Conservation (phyloP, 2,329 filamentous ascomycete species). For the Dryadomyces sulphureus region DNA sequence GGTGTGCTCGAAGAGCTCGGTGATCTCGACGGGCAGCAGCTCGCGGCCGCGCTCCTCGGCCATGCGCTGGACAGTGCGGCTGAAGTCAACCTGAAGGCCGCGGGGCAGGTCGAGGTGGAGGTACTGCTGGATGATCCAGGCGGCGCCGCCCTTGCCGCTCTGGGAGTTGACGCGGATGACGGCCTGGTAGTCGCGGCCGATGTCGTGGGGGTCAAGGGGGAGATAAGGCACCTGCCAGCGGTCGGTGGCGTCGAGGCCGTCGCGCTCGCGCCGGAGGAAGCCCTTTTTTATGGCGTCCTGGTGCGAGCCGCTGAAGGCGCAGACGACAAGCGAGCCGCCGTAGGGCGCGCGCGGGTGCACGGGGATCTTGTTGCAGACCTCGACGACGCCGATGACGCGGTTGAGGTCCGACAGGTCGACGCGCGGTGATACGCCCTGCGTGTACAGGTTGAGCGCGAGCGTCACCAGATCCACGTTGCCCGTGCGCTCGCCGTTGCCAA, state of each 20-base stretch:
- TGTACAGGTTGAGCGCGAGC: slow-evolving; percentile 84
- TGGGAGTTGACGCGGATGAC: slow-evolving; percentile 97
- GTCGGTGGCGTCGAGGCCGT: slow-evolving; percentile 44
- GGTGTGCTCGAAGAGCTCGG: slow-evolving; percentile 70
- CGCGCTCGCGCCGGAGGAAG: slow-evolving; percentile 54
- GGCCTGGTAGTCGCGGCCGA: slow-evolving; percentile 93
- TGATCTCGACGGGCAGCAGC: slow-evolving; percentile 71
- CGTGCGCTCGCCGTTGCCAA: slow-evolving; percentile 89
- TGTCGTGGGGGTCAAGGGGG: slow-evolving; percentile 82
- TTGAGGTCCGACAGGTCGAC: slow-evolving; percentile 88
- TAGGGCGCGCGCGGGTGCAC: slow-evolving; percentile 84
- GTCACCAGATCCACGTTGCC: slow-evolving; percentile 94
- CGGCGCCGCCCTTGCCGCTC: slow-evolving; percentile 83
- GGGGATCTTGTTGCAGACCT: slow-evolving; percentile 88
- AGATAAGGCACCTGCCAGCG: slow-evolving; percentile 82
- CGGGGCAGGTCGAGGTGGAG: slow-evolving; percentile 86
- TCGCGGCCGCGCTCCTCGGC: slow-evolving; percentile 75
- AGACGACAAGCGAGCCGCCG: slow-evolving; percentile 80
- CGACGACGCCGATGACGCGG: slow-evolving; percentile 73
- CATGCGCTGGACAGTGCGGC: slow-evolving; percentile 66
- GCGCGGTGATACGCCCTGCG: slow-evolving; percentile 70
- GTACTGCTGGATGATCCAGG: slow-evolving; percentile 83
- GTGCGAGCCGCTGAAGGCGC: slow-evolving; percentile 81
- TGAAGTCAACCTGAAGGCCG: slow-evolving; percentile 83
- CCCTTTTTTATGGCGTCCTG: slow-evolving; percentile 96